Evolutionary conservation across 2,329 filamentous ascomycete species (phyloP).

Genomic region (Colletotrichum agaves): DNA sequence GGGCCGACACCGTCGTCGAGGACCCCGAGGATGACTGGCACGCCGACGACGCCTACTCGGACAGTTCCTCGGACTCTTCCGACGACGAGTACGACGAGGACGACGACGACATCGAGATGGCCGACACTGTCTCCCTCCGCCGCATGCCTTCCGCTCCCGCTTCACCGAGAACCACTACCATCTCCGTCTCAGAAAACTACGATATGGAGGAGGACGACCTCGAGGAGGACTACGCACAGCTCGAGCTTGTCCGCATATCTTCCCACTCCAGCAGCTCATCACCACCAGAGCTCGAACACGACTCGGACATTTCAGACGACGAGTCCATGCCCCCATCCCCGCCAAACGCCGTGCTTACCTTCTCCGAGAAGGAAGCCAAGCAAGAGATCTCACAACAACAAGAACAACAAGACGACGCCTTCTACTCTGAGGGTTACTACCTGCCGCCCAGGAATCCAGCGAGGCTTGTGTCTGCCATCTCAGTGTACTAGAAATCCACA

Average conservation of each 20-base stretch:
- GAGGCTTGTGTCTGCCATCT: conserved; percentile 64
- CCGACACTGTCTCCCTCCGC: conserved; percentile 58
- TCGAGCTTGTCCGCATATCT: conserved; percentile 74
- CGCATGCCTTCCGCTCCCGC: conserved; percentile 54
- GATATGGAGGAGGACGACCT: conserved; percentile 64
- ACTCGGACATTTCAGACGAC: conserved; percentile 76
- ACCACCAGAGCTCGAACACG: conserved; percentile 77
- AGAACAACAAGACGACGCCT: conserved; percentile 52
- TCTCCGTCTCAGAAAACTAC: conserved; percentile 52
- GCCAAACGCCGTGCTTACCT: conserved; percentile 65
- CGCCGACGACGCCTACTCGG: conserved; percentile 69
- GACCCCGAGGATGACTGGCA: conserved; percentile 78
- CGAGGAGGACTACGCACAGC: conserved; percentile 72
- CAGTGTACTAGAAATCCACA: conserved; percentile 59
- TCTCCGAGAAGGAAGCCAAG: conserved; percentile 67
- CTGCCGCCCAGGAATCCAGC: conserved; percentile 62
- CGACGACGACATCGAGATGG: conserved; percentile 70
- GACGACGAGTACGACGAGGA: conserved; percentile 62
- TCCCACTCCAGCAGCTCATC: conserved; percentile 68
- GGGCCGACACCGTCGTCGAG: conserved; percentile 83
- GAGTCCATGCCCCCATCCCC: conserved; percentile 79
- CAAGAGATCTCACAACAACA: conserved; percentile 51
- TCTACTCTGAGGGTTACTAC: conserved; percentile 66
- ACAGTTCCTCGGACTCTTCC: conserved; percentile 44
- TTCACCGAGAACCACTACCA: conserved; percentile 42